phyloP scores from a whole-genome alignment of 768 basidiomycete species.

The Baorangia bicolor region DNA sequence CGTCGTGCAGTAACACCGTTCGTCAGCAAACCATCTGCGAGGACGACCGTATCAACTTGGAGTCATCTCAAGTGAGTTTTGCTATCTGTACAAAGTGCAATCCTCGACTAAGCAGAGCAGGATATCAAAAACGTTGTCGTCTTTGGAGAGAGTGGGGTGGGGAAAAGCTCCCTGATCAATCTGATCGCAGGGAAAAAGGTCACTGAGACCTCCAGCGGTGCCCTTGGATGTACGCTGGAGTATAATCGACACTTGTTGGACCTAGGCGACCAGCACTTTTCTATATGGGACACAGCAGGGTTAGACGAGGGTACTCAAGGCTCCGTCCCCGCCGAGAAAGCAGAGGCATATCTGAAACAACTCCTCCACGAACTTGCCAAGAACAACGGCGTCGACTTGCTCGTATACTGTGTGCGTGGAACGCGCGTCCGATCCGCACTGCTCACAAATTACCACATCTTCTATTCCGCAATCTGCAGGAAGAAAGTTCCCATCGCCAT shows the following conservation, averaged over 20 bases:
- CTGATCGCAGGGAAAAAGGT: constrained; percentile 32
- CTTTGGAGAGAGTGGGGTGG: constrained; percentile 43
- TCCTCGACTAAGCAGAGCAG: constrained; percentile 8
- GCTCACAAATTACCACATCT: constrained; percentile 40
- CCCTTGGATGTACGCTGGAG: constrained; percentile 38
- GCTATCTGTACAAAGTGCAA: not conserved
- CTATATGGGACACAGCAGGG: constrained; percentile 37
- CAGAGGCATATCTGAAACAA: constrained; percentile 29
- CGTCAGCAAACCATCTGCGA: constrained; percentile 8
- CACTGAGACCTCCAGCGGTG: constrained; percentile 32
- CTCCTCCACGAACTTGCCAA: constrained; percentile 37
- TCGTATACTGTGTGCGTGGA: constrained; percentile 42
- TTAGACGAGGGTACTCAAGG: constrained; percentile 30
- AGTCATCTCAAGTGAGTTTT: constrained; percentile 11
- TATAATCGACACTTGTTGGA: constrained; percentile 22
- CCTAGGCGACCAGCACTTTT: constrained; percentile 18
- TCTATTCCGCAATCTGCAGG: constrained; percentile 41
- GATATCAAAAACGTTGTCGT: constrained; percentile 36
- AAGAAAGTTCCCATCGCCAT: constrained; percentile 39
- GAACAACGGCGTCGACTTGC: constrained; percentile 39
- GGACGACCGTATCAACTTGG: not conserved
- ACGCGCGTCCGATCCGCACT: constrained; percentile 35
- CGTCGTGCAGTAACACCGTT: constrained; percentile 10
- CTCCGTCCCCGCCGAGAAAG: constrained; percentile 30
- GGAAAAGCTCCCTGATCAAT: constrained; percentile 48